These are phyloP conservation scores for Pichia scutulata DNA, from an alignment of 805 yeast species.

Conservation along the genomic window DNA sequence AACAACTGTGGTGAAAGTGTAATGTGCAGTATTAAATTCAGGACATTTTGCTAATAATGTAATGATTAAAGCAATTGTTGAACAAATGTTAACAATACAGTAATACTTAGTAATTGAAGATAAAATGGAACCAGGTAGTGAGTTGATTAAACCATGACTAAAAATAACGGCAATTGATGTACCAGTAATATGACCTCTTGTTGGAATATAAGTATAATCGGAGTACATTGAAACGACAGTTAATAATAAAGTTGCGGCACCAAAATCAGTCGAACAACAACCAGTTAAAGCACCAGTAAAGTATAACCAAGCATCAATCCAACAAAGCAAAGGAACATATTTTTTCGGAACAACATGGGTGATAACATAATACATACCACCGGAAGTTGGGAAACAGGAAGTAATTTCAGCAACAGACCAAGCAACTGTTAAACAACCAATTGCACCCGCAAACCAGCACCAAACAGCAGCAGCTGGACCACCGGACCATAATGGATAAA, in stretches of 20 bases:
- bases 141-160: slow-evolving; percentile 43
- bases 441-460: slow-evolving; percentile 53
- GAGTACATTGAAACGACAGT: slow-evolving; percentile 37
- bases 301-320: slow-evolving; percentile 49
- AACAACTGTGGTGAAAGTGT: slow-evolving; percentile 40
- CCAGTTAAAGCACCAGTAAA: slow-evolving; percentile 43
- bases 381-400: slow-evolving; percentile 45
- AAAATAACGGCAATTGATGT: slow-evolving; percentile 42
- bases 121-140: slow-evolving; percentile 43
- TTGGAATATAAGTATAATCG: slow-evolving; percentile 33
- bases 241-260: slow-evolving; percentile 41
- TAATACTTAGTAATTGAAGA: slow-evolving; percentile 43
- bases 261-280: slow-evolving; percentile 45
- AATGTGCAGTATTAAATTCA: slow-evolving; percentile 36
- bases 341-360: slow-evolving; percentile 41
- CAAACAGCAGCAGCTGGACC: slow-evolving; percentile 60
- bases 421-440: slow-evolving; percentile 49
- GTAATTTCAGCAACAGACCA: slow-evolving; percentile 44
- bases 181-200: slow-evolving; percentile 40
- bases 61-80: slow-evolving; percentile 42
- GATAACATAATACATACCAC: slow-evolving; percentile 43
- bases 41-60: slow-evolving; percentile 50
- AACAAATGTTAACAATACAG: slow-evolving; percentile 42
- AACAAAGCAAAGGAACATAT: slow-evolving; percentile 43
- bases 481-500: slow-evolving; percentile 41